Percentiles rank a stretch among this genome's conserved stretches.
Evolutionary conservation across 2,329 filamentous ascomycete species (phyloP).

Genomic region (Fusarium compactum): DNA sequence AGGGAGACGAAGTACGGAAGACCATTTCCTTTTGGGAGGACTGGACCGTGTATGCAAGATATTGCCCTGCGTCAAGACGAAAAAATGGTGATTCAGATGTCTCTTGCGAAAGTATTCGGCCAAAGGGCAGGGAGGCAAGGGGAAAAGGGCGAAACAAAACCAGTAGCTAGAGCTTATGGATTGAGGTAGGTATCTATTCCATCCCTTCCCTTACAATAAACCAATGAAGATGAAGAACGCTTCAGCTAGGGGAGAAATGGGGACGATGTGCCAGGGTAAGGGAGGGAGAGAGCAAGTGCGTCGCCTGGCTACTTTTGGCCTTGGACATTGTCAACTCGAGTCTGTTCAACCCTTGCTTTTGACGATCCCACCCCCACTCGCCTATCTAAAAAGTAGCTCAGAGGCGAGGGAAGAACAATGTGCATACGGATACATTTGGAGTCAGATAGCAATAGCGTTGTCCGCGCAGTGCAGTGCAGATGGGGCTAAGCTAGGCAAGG

Average conservation of each 20-base stretch:
- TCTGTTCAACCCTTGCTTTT: conserved; percentile 41
- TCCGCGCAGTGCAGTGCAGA: background rate
- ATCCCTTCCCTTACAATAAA: conserved; percentile 40
- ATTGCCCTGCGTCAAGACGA: conserved; percentile 48
- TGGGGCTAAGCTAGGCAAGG: conserved; percentile 1
- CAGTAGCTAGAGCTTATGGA: conserved; percentile 40
- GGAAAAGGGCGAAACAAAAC: conserved; percentile 33
- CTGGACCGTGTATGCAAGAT: conserved; percentile 50
- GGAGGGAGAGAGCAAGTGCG: conserved; percentile 35
- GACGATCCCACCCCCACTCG: conserved; percentile 44
- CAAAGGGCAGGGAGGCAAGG: conserved; percentile 41
- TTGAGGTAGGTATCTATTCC: conserved; percentile 38
- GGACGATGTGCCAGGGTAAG: conserved; percentile 29
- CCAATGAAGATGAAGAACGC: conserved; percentile 22
- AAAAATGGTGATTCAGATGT: conserved; percentile 46
- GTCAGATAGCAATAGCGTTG: conserved; percentile 36
- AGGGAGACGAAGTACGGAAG: conserved; percentile 47
- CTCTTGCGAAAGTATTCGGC: conserved; percentile 26
- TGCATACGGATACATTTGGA: conserved; percentile 22
- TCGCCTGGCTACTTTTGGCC: conserved; percentile 46
- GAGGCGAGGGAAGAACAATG: conserved; percentile 34
- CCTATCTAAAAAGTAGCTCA: conserved; percentile 39
- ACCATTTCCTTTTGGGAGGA: conserved; percentile 52
- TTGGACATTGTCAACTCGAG: conserved; percentile 43
- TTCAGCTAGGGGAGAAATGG: conserved; percentile 31